Percentiles rank a stretch among this genome's conserved stretches.
Evolutionary conservation across 345 rosid species (phyloP).

Genomic region (Orychophragmus violaceus): DNA sequence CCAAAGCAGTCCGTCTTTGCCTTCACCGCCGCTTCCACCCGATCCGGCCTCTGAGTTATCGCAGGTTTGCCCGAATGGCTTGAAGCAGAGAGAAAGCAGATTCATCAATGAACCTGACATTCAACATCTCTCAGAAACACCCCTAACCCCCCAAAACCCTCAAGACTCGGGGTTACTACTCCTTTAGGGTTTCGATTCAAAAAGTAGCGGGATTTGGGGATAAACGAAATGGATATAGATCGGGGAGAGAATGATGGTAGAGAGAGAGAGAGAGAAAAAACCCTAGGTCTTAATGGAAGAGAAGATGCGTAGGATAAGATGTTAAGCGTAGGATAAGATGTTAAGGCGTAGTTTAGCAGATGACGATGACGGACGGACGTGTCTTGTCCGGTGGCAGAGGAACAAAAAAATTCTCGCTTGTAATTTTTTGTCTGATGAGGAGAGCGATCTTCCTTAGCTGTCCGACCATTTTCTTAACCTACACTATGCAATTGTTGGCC

Average conservation of each 20-base stretch:
- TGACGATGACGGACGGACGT: conserved; percentile 28
- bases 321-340: conserved; percentile 12
- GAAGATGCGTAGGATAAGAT: conserved; percentile 34
- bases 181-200: conserved; percentile 15
- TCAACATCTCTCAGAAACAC: conserved; percentile 72
- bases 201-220: conserved; percentile 19
- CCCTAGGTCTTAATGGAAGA: conserved; percentile 27
- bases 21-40: conserved; percentile 40
- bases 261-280: conserved; percentile 6
- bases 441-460: conserved; percentile 32
- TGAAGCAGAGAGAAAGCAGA: conserved; percentile 71
- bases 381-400: conserved; percentile 70
- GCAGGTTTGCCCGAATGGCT: conserved; percentile 58
- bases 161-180: not conserved
- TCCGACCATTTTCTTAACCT: conserved; percentile 16
- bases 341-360: conserved; percentile 24
- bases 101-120: conserved; percentile 92
- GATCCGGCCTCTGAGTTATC: conserved; percentile 26
- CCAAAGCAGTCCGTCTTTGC: conserved; percentile 78
- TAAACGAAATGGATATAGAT: conserved; percentile 10
- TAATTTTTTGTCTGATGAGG: conserved; percentile 30
- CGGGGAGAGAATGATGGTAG: conserved; percentile 22
- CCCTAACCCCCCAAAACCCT: not conserved
- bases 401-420: conserved; percentile 38
- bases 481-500: not conserved